Percentiles rank a stretch among this genome's conserved stretches.
These are phyloP conservation scores for Neurospora sp. DNA, from an alignment of 495 filamentous ascomycete species.

Conservation along the genomic window DNA sequence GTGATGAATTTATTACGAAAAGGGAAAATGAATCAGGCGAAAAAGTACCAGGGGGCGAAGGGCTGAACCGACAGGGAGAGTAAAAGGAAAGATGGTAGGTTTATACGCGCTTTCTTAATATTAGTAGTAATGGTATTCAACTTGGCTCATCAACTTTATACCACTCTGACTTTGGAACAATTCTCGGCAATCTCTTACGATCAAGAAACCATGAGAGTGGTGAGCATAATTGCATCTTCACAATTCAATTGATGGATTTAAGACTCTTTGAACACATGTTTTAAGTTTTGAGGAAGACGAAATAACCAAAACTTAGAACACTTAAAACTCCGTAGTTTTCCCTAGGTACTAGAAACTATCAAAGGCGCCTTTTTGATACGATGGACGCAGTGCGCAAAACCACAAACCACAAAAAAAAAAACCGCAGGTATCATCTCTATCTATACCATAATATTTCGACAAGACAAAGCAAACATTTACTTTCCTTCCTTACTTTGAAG, in stretches of 20 bases:
- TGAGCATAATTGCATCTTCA: too few relatives aligned
- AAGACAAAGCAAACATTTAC: background rate
- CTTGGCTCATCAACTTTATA: too few relatives aligned
- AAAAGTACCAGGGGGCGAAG: background rate
- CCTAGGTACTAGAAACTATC: background rate
- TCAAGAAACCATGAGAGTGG: too few relatives aligned
- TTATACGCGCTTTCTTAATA: background rate
- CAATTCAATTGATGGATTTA: too few relatives aligned
- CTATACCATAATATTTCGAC: background rate
- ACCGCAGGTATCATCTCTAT: background rate
- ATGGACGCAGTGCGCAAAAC: background rate
- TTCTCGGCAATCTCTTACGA: too few relatives aligned
- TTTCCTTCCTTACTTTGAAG: background rate
- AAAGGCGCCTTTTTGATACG: background rate
- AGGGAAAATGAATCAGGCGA: too few relatives aligned
- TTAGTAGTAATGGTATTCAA: background rate
- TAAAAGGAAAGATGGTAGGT: background rate
- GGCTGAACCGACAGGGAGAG: background rate
- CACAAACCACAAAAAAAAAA: background rate
- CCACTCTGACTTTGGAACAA: too few relatives aligned
- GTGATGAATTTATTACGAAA: too few relatives aligned
- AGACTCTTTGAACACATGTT: too few relatives aligned
- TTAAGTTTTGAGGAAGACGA: too few relatives aligned
- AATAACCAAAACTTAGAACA: background rate
- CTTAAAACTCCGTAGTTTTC: background rate